Base-by-base conservation (phyloP, 2,329 filamentous ascomycete genomes). In the Alternaria arbusti region DNA sequence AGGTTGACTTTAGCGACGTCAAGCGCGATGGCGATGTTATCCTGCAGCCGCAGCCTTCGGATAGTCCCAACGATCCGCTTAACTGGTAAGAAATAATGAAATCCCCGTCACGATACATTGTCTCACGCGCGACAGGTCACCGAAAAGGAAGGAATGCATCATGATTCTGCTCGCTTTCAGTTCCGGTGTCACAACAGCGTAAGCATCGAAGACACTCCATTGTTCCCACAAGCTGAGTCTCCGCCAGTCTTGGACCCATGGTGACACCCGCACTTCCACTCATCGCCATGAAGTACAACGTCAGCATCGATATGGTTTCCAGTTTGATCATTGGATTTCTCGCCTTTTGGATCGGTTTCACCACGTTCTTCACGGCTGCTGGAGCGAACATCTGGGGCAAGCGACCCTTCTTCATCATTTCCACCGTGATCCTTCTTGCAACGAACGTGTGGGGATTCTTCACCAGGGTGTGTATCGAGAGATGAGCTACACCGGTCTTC, bases 41-140 rank as follows among this genome's bases (percentile, higher is more conserved):
- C 68, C 87, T 97, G 32, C 91, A 96, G 13, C 95, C 95, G 4
- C 95, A 97, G 74, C 95, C 95, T 3, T 95, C 91, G 62, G 91
- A 97, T 79, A 93, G 95, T 78, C 93, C 93, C 4, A 95, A 96
- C 76, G 94, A 97, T 79, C 94, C 93, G 26, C 84, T 97, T 17
- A 80, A 79, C 57, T 81, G 77, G 78, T 79, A 12, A 62, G 70
- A n/a, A 4, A 36, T 2, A 2, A 36, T 36, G 15, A 10, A n/a
- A 36, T n/a, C 9, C 0, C 15, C 4, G 32, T n/a, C 8, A 36
- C 5, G n/a, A 40, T 10, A 10, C 15, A 11, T 11, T 5, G 36
- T 40, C 36, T 40, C 36, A 40, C 36, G 8, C 36, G 36, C 5
- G n/a, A 3, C 44, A 62, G 66, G 66, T 69, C 68, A 28, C 63